Percentiles rank a stretch among this genome's conserved stretches.
Conservation (phyloP, 2,329 filamentous ascomycete species). For the Aspergillus brunneoviolaceus region DNA sequence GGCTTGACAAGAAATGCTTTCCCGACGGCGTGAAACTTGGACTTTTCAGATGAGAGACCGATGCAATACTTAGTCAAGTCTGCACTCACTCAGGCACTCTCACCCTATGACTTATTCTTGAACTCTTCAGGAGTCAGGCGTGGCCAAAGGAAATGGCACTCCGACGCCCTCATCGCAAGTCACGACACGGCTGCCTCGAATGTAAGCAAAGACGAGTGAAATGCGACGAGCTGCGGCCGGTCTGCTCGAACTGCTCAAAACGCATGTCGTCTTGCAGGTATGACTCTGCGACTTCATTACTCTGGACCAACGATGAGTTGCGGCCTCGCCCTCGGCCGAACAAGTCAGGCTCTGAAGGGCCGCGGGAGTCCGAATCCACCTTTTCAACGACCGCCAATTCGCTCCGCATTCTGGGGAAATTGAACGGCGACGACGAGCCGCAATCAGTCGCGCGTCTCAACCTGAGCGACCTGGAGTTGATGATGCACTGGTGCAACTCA, state of each 20-base stretch:
- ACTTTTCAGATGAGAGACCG: not conserved
- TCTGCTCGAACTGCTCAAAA: conserved; percentile 34
- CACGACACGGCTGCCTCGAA: conserved; percentile 35
- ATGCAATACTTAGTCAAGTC: not conserved
- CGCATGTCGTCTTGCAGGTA: conserved; percentile 35
- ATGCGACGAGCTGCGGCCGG: conserved; percentile 35
- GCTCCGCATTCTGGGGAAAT: conserved; percentile 25
- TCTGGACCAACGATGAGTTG: conserved; percentile 34
- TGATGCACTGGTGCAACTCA: conserved; percentile 40
- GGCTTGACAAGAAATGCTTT: not conserved
- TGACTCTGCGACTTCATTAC: conserved; percentile 29
- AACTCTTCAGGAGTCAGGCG: not conserved
- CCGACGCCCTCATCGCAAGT: conserved; percentile 38
- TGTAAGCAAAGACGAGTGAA: conserved; percentile 39
- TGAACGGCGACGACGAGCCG: conserved; percentile 16
- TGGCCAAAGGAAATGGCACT: conserved; percentile 27
- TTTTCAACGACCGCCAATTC: conserved; percentile 18
- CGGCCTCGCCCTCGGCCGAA: conserved; percentile 16
- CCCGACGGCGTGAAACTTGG: not conserved
- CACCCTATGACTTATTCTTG: not conserved
- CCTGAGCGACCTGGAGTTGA: conserved; percentile 46
- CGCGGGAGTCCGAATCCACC: conserved; percentile 16
- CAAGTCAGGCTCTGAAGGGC: conserved; percentile 21
- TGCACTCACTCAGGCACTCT: not conserved
- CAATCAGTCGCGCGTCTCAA: conserved; percentile 36